phyloP scores from a whole-genome alignment of 768 basidiomycete species.

The Lanmaoa pseudosensibilis region DNA sequence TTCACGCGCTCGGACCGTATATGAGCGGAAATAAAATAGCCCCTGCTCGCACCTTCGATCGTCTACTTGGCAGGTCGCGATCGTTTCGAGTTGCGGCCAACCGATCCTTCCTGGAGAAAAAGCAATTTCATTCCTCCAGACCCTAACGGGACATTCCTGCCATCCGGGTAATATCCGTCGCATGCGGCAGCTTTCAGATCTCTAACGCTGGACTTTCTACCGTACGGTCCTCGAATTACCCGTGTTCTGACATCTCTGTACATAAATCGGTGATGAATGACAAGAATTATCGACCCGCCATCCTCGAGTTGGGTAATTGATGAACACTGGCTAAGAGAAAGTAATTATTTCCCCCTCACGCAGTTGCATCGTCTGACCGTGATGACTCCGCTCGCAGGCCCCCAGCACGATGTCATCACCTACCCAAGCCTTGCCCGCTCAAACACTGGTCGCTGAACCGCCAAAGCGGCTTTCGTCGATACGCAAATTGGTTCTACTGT shows the following conservation, averaged over 20 bases:
- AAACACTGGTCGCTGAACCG: constrained; percentile 1
- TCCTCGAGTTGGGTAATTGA: neutral
- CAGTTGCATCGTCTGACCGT: neutral
- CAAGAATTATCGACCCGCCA: neutral
- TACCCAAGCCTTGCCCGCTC: neutral
- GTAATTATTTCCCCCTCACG: no score
- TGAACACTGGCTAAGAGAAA: neutral
- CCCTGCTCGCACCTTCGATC: neutral
- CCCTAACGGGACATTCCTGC: neutral
- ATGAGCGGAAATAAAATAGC: neutral
- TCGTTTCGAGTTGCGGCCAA: neutral
- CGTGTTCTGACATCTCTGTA: neutral
- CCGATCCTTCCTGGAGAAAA: no score
- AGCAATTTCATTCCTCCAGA: no score
- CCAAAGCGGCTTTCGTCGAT: constrained; percentile 19
- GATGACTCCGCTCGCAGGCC: neutral
- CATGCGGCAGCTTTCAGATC: no score
- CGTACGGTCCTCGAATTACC: neutral
- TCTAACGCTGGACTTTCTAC: neutral
- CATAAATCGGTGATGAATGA: neutral
- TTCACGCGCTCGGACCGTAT: neutral
- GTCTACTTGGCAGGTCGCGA: no score
- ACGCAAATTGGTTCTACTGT: constrained; percentile 34
- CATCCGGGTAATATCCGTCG: neutral
- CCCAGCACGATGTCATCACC: constrained; percentile 14